These are phyloP conservation scores for Penicillium roqueforti DNA, from an alignment of 495 filamentous ascomycete species.

Conservation along the genomic window DNA sequence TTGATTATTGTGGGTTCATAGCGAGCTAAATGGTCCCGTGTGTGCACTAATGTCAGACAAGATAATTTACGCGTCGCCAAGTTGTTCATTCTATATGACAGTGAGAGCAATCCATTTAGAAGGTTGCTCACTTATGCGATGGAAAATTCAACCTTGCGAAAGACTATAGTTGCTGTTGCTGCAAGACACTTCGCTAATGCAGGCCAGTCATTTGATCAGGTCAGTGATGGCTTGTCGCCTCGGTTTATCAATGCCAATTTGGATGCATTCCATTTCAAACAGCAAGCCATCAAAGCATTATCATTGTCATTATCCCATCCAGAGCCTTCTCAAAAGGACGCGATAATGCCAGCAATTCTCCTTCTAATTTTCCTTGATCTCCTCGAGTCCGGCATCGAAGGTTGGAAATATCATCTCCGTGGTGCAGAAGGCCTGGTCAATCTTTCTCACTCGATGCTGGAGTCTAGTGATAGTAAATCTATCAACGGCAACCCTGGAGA, in stretches of 20 bases:
- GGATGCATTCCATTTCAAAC: slow-evolving; percentile 49
- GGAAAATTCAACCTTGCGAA: slow-evolving; percentile 39
- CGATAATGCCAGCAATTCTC: slow-evolving; percentile 47
- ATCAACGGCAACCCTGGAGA: background rate
- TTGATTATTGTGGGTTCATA: slow-evolving; percentile 8
- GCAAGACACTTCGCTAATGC: slow-evolving; percentile 49
- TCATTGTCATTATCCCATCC: slow-evolving; percentile 9
- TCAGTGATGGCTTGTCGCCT: background rate
- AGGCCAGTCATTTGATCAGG: slow-evolving; percentile 16
- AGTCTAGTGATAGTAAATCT: background rate
- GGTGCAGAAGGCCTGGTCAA: slow-evolving; percentile 2
- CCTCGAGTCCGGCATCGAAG: slow-evolving; percentile 51
- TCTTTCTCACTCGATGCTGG: background rate
- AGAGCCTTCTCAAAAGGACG: slow-evolving; percentile 26
- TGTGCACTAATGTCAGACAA: background rate
- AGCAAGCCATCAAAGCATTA: slow-evolving; percentile 44
- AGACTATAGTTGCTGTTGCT: slow-evolving; percentile 48
- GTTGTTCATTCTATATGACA: slow-evolving; percentile 51
- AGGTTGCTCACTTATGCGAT: slow-evolving; percentile 44
- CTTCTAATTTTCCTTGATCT: slow-evolving; percentile 57
- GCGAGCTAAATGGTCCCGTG: background rate
- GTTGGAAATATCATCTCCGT: slow-evolving; percentile 51
- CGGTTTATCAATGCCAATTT: slow-evolving; percentile 12
- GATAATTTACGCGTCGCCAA: slow-evolving; percentile 48
- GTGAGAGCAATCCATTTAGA: slow-evolving; percentile 50